Evolutionary conservation across 768 basidiomycete species (phyloP).

Genomic region (Suillus brevipes): DNA sequence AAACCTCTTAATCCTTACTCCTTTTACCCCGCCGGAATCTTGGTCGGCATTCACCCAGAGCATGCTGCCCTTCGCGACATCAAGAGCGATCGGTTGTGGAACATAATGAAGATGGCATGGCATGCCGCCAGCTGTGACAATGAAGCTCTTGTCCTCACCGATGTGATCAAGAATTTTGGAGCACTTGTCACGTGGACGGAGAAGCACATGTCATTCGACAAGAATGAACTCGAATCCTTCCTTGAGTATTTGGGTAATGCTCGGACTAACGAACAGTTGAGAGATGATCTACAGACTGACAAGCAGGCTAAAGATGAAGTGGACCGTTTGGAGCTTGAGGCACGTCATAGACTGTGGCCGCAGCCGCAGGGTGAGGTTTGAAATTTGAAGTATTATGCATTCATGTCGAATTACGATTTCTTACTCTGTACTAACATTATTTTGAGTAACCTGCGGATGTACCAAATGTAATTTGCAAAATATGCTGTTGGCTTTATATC

Average conservation of each 20-base stretch:
- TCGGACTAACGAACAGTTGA: not conserved
- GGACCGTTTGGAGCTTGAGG: not conserved
- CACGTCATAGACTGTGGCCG: not conserved
- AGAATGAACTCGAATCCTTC: not conserved
- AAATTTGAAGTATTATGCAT: too few relatives aligned
- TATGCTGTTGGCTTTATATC: too few relatives aligned
- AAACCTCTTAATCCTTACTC: not conserved
- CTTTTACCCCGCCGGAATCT: not conserved
- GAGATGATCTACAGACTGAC: too few relatives aligned
- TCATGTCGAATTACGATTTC: too few relatives aligned
- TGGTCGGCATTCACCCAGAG: not conserved
- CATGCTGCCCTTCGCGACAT: not conserved
- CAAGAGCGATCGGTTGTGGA: not conserved
- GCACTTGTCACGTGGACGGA: not conserved
- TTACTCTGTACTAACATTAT: too few relatives aligned
- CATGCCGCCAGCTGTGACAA: not conserved
- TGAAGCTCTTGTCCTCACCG: not conserved
- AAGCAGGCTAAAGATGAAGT: not conserved
- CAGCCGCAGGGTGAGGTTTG: too few relatives aligned
- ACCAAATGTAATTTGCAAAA: too few relatives aligned
- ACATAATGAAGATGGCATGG: not conserved
- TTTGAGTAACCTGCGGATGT: too few relatives aligned
- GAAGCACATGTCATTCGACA: not conserved
- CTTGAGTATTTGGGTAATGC: not conserved
- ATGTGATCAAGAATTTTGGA: not conserved